A percentile compares a stretch with the other conserved stretches of the same genome.
These are phyloP conservation scores for Pleurotus citrinopileatus DNA, from an alignment of 768 basidiomycete species.

Conservation along the genomic window DNA sequence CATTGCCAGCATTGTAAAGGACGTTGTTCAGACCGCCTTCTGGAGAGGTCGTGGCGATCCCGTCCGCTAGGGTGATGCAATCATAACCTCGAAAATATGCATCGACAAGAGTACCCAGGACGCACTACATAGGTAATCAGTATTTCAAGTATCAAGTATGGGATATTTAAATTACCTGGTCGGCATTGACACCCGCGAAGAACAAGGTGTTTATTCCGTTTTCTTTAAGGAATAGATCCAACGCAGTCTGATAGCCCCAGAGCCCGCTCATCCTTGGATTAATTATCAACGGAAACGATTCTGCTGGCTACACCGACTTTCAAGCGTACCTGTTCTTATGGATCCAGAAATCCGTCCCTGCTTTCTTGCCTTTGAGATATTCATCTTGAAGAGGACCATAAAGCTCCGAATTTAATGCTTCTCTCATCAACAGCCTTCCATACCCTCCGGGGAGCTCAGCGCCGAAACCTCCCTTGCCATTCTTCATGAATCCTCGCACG, in stretches of 20 bases:
- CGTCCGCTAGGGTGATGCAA: constrained; percentile 54
- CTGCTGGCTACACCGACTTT: background rate
- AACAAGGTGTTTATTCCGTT: constrained; percentile 60
- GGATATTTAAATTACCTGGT: constrained; percentile 42
- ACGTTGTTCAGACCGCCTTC: constrained; percentile 54
- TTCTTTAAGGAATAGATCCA: constrained; percentile 62
- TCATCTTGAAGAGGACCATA: constrained; percentile 62
- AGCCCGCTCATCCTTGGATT: constrained; percentile 56
- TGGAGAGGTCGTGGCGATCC: constrained; percentile 63
- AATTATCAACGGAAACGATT: background rate
- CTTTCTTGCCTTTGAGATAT: constrained; percentile 47
- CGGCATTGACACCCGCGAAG: constrained; percentile 65
- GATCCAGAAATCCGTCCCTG: constrained; percentile 67
- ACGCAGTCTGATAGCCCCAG: constrained; percentile 61
- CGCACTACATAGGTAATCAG: constrained; percentile 40
- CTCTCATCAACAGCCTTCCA: constrained; percentile 59
- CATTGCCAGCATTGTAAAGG: constrained; percentile 53
- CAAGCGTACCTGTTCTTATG: constrained; percentile 59
- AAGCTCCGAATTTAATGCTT: constrained; percentile 51
- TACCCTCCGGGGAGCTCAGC: constrained; percentile 49
- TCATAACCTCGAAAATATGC: constrained; percentile 67
- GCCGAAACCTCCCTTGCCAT: constrained; percentile 49
- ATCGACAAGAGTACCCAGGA: constrained; percentile 60
- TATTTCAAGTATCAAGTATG: background rate
- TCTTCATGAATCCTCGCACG: constrained; percentile 50